A percentile compares a stretch with the other conserved stretches of the same genome.
phyloP scores from a whole-genome alignment of 2,329 filamentous ascomycete genomes.

The Thielaviopsis musarum region DNA sequence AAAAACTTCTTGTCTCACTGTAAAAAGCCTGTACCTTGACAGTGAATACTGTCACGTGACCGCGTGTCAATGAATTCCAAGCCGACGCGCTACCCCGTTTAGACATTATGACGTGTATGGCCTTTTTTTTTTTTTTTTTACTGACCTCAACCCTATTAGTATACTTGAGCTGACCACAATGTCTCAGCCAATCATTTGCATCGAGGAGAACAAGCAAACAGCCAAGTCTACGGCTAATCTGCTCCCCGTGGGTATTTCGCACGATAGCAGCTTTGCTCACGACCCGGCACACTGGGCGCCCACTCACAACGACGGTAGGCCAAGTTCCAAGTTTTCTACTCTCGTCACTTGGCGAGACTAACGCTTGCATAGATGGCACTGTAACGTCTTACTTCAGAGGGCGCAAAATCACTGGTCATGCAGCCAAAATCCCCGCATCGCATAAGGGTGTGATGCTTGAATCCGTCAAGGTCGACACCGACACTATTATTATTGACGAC shows the following conservation, averaged over 20 bases:
- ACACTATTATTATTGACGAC: slow-evolving; percentile 20
- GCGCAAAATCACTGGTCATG: slow-evolving; percentile 55
- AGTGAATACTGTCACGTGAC: slow-evolving; percentile 1
- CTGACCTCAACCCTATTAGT: background rate
- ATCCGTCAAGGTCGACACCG: slow-evolving; percentile 22
- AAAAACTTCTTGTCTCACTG: background rate
- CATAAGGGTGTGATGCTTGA: slow-evolving; percentile 50
- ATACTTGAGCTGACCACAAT: slow-evolving; percentile 17
- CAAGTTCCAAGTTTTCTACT: background rate
- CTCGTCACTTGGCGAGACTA: background rate
- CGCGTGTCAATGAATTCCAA: background rate
- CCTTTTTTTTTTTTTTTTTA: too few relatives aligned
- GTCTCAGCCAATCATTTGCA: slow-evolving; percentile 26
- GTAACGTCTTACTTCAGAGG: slow-evolving; percentile 58
- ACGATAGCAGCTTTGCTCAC: slow-evolving; percentile 54
- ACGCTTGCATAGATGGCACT: slow-evolving; percentile 26
- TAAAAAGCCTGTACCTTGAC: background rate
- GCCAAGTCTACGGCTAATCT: slow-evolving; percentile 45
- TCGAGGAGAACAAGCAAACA: slow-evolving; percentile 17
- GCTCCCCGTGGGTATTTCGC: slow-evolving; percentile 64
- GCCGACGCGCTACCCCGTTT: background rate
- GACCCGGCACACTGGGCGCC: slow-evolving; percentile 49
- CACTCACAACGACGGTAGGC: slow-evolving; percentile 22
- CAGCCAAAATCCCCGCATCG: slow-evolving; percentile 48
- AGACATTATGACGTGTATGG: background rate